Evolutionary conservation across 2,329 filamentous ascomycete species (phyloP), one percentile per base, ranked within the genome.

Genomic region (Didymellaceae sp.): DNA sequence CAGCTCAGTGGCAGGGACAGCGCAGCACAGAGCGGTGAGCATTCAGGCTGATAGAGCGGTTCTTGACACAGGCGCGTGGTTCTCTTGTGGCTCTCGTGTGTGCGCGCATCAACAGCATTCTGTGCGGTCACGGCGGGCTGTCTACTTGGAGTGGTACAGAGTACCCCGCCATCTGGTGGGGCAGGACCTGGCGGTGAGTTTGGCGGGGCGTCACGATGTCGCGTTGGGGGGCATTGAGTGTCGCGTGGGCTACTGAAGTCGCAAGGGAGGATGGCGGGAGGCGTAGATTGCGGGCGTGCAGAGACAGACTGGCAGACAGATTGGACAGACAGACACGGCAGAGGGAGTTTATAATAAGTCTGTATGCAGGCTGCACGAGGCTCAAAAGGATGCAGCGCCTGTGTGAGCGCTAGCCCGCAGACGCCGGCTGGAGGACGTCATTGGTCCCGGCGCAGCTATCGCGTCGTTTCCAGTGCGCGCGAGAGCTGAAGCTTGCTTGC

Each of bases 121-220:
- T n/a, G n/a, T n/a, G 38, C 39, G 24, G 35, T 30, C 35, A 51
- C 35, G 31, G 20, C 24, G 22, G 24, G 18, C 17, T 20, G 24
- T 41, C 22, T 38, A 22, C 37, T 14, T n/a, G n/a, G 16, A 9
- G 33, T 40, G 49, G 31, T 25, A 45, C 42, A 35, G 22, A n/a
- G 20, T 59, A 45, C 63, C 63, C 64, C 63, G 59, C 63, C 55
- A 62, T 61, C 49, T 55, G 51, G 55, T 47, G 53, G 57, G 55
- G 45, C 35, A 48, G 14, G 11, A 35, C n/a, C n/a, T 35, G 41
- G 45, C 21, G 52, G 32, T 53, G 49, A 41, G 14, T 28, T 41
- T 37, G 51, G 49, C 35, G 54, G 43, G 34, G 50, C 50, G 53
- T 62, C 55, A 62, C 56, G 25, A 21, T 48, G 54, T 60, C 50